Evolutionary conservation across 2,329 filamentous ascomycete genomes (phyloP).

Genomic region (Bipolaris bicolor): DNA sequence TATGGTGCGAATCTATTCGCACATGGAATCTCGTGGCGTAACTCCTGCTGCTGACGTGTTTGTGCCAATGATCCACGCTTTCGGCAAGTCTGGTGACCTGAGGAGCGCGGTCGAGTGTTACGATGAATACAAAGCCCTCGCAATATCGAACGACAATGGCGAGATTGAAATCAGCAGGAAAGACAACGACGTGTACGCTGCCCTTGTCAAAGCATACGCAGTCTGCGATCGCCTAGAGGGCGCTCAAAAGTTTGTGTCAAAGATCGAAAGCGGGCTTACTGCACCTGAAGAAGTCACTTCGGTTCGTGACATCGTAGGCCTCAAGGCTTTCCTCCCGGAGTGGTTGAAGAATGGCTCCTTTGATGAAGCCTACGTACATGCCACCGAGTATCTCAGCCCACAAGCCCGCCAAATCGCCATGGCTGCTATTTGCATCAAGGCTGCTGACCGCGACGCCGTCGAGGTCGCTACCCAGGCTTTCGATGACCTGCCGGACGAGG

Average conservation of each 20-base stretch:
- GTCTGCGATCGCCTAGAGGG: slow-evolving; percentile 79
- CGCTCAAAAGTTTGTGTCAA: slow-evolving; percentile 83
- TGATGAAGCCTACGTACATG: slow-evolving; percentile 75
- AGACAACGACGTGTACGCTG: slow-evolving; percentile 85
- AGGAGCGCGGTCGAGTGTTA: slow-evolving; percentile 92
- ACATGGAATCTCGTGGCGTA: slow-evolving; percentile 82
- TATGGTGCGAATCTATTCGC: slow-evolving; percentile 88
- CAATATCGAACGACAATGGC: slow-evolving; percentile 82
- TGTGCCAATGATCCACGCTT: slow-evolving; percentile 93
- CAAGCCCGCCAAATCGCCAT: slow-evolving; percentile 68
- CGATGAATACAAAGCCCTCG: slow-evolving; percentile 88
- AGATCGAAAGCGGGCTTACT: slow-evolving; percentile 67
- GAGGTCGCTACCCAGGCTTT: slow-evolving; percentile 67
- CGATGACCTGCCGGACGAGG: slow-evolving; percentile 56
- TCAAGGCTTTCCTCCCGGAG: slow-evolving; percentile 78
- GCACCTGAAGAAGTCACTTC: slow-evolving; percentile 60
- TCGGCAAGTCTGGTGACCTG: slow-evolving; percentile 80
- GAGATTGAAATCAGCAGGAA: slow-evolving; percentile 71
- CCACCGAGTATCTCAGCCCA: slow-evolving; percentile 65
- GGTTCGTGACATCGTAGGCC: slow-evolving; percentile 74
- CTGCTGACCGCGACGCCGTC: slow-evolving; percentile 79
- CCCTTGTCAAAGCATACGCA: slow-evolving; percentile 90
- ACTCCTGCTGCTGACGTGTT: slow-evolving; percentile 82
- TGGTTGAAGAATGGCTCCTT: slow-evolving; percentile 74
- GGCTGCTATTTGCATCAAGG: slow-evolving; percentile 73